These are phyloP conservation scores for Tetrapisispora iriomotensis DNA, from an alignment of 805 yeast species.

Conservation along the genomic window DNA sequence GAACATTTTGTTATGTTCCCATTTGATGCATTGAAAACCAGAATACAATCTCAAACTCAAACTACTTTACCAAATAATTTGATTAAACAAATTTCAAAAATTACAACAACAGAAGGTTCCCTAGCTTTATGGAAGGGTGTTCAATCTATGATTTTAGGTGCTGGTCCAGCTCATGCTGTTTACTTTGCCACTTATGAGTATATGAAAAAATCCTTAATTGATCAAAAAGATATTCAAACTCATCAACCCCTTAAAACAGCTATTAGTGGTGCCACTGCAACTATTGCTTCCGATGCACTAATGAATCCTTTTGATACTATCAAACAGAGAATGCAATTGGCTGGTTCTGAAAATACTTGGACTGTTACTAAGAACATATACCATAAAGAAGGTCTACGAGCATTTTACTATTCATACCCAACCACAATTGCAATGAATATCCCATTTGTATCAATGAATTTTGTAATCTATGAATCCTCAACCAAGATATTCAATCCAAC, in stretches of 20 bases:
- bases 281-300: slow-evolving; percentile 83
- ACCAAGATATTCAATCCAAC: slow-evolving; percentile 77
- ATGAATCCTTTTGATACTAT: slow-evolving; percentile 97
- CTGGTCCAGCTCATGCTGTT: slow-evolving; percentile 98
- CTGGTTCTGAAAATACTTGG: slow-evolving; percentile 20
- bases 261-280: slow-evolving; percentile 85
- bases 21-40: slow-evolving; percentile 85
- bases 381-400: slow-evolving; percentile 54
- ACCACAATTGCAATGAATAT: slow-evolving; percentile 87
- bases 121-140: slow-evolving; percentile 89
- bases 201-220: slow-evolving; percentile 36
- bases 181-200: slow-evolving; percentile 89
- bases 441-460: slow-evolving; percentile 92
- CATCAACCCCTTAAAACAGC: slow-evolving; percentile 79
- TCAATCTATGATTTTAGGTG: slow-evolving; percentile 84
- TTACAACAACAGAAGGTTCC: slow-evolving; percentile 82
- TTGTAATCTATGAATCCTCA: slow-evolving; percentile 82
- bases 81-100: slow-evolving; percentile 60
- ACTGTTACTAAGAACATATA: slow-evolving; percentile 36
- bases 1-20: slow-evolving; percentile 98
- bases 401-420: slow-evolving; percentile 90
- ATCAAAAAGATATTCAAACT: slow-evolving; percentile 26
- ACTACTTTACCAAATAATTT: slow-evolving; percentile 32
- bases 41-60: slow-evolving; percentile 74
- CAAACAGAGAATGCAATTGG: slow-evolving; percentile 85